Evolutionary conservation across 495 filamentous ascomycete genomes (phyloP).

Genomic region (Talaromyces trachyspermus): DNA sequence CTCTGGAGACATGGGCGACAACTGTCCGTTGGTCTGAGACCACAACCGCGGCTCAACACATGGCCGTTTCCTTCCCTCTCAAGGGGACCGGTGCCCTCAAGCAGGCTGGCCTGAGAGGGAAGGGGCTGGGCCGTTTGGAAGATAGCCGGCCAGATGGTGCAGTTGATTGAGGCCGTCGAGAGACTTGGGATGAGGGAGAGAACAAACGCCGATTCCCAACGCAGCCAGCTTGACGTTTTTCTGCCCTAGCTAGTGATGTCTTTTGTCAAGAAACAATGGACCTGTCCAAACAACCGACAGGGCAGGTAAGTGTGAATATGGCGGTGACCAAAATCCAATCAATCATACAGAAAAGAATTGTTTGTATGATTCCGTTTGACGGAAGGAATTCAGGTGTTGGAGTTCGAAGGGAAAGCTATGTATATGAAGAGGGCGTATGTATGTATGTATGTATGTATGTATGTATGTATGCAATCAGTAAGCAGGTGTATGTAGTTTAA

Average conservation of each 20-base stretch:
- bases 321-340: no score
- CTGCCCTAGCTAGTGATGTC: background rate
- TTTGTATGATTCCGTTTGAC: no score
- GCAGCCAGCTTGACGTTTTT: slow-evolving; percentile 33
- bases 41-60: slow-evolving; percentile 31
- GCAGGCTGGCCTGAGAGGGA: slow-evolving; percentile 31
- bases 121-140: slow-evolving; percentile 19
- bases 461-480: background rate
- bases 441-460: background rate
- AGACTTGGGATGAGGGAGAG: slow-evolving; percentile 23
- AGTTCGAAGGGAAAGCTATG: background rate
- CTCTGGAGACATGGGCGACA: slow-evolving; percentile 45
- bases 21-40: slow-evolving; percentile 18
- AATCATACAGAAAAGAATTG: no score
- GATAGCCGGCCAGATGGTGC: slow-evolving; percentile 22
- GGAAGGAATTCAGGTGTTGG: background rate
- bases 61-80: slow-evolving; percentile 38
- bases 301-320: no score
- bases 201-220: slow-evolving; percentile 34
- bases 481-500: no score
- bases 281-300: no score
- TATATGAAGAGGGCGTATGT: background rate
- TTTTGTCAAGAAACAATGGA: no score
- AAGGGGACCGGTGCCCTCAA: slow-evolving; percentile 27
- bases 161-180: slow-evolving; percentile 30